Base-by-base conservation (phyloP, 2,329 filamentous ascomycete species). In the Myriosclerotinia scirpicola region DNA sequence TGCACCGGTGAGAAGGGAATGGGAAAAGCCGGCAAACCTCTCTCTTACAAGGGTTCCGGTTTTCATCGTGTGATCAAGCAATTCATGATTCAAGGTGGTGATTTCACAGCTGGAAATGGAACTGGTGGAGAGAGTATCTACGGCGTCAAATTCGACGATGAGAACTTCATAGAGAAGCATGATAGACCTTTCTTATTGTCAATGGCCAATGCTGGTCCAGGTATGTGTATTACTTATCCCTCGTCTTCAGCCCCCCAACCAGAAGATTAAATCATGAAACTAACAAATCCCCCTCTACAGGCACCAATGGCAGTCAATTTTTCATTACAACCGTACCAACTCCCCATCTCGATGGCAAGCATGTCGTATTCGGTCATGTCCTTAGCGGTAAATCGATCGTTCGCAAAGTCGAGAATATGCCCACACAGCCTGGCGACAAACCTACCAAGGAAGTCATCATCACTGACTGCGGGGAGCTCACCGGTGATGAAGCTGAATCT, bases 41-140 rank as follows among this genome's bases (percentile, higher is more conserved):
- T 99, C 64, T 90, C 92, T 83, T 99, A 92, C 87, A 97, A 97
- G 84, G 90, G 92, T 73, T 96, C 91, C 69, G 83, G 82, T 73
- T 98, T 99, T 84, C 94, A 99, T 83, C 91, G 94, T 62, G 91
- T 99, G 71, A 99, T 99, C 82, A 97, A 97, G 84, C 87, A 91
- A 75, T 99, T 99, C 81, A 98, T 99, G 94, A 95, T 97, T 76
- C 91, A 97, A 82, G 93, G 95, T 76, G 94, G 95, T 80, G 95
- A 98, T 79, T 99, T 99, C 79, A 99, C 94, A 59, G 89, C 87
- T 65, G 92, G 92, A 77, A 94, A 98, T 77, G 95, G 94, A 71
- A 98, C 94, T 36, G 94, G 94, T 71, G 94, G 94, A 76, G 95
- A 98, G 82, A 95, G 91, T 71, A 98, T 99, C 79, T 99, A 98